Conservation (phyloP, 208 protist species). For the Wallacemonas rigidus region DNA sequence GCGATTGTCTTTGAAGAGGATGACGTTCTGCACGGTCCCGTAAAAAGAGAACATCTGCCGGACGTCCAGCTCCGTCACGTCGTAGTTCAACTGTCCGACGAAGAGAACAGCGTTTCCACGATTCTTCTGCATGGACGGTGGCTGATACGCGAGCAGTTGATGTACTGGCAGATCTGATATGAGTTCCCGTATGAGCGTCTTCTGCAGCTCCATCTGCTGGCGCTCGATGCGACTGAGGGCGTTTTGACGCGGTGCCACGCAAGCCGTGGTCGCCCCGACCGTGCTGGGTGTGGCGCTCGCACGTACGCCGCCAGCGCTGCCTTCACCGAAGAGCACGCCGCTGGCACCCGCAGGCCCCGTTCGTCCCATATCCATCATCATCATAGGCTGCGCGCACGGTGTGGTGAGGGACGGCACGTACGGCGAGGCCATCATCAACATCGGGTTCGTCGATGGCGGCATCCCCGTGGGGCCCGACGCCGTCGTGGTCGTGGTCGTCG, state of each 20-base stretch:
- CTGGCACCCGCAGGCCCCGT: too few relatives aligned
- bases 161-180: not conserved
- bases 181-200: slow-evolving; percentile 3
- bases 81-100: slow-evolving; percentile 25
- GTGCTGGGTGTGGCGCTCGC: not conserved
- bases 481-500: not conserved
- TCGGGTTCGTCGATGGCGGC: not conserved
- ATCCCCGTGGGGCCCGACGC: too few relatives aligned
- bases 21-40: slow-evolving; percentile 36
- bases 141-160: slow-evolving; percentile 4
- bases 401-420: not conserved
- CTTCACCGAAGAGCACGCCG: not conserved
- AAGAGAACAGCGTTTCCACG: slow-evolving; percentile 31
- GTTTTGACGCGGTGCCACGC: not conserved
- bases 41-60: slow-evolving; percentile 25
- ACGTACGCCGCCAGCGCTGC: not conserved
- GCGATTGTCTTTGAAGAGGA: slow-evolving; percentile 35
- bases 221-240: not conserved
- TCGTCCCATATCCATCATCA: slow-evolving; percentile 3
- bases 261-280: too few relatives aligned
- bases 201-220: slow-evolving; percentile 6
- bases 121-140: slow-evolving; percentile 20
- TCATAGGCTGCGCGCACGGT: not conserved
- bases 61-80: slow-evolving; percentile 22
- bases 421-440: not conserved